A percentile compares a stretch with the other conserved stretches of the same genome.
These are phyloP conservation scores for Proliferodiscus dingleyae DNA, from an alignment of 2,329 filamentous ascomycete genomes.

Conservation along the genomic window DNA sequence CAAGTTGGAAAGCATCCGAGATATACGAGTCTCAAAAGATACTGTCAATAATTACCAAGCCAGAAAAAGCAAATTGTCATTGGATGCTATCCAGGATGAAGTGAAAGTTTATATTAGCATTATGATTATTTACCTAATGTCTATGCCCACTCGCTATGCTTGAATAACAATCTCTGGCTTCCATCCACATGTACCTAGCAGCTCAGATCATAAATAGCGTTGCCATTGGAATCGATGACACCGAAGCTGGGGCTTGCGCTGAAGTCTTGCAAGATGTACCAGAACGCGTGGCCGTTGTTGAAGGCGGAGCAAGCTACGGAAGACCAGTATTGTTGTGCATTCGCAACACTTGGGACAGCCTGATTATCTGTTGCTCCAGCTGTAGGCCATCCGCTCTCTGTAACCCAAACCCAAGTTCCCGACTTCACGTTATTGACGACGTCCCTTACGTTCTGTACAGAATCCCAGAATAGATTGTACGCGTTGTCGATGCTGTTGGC, in stretches of 20 bases:
- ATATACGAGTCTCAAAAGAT: no score
- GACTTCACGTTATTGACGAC: constrained; percentile 38
- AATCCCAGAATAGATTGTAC: constrained; percentile 47
- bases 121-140: not conserved
- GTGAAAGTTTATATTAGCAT: no score
- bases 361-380: constrained; percentile 48
- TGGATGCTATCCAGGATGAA: no score
- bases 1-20: no score
- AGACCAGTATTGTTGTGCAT: constrained; percentile 61
- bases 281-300: constrained; percentile 51
- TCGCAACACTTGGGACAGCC: constrained; percentile 50
- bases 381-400: constrained; percentile 63
- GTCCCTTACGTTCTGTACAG: constrained; percentile 29
- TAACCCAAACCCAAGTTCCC: constrained; percentile 55
- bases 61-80: no score
- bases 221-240: constrained; percentile 31
- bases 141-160: not conserved
- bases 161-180: not conserved
- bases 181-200: constrained; percentile 14
- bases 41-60: no score
- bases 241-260: constrained; percentile 35
- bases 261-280: constrained; percentile 58
- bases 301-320: constrained; percentile 55
- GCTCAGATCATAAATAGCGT: constrained; percentile 22
- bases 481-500: constrained; percentile 52